A percentile compares a stretch with the other conserved stretches of the same genome.
Conservation (phyloP, 2,329 filamentous ascomycete species). For the Atkinsonella hypoxylon region DNA sequence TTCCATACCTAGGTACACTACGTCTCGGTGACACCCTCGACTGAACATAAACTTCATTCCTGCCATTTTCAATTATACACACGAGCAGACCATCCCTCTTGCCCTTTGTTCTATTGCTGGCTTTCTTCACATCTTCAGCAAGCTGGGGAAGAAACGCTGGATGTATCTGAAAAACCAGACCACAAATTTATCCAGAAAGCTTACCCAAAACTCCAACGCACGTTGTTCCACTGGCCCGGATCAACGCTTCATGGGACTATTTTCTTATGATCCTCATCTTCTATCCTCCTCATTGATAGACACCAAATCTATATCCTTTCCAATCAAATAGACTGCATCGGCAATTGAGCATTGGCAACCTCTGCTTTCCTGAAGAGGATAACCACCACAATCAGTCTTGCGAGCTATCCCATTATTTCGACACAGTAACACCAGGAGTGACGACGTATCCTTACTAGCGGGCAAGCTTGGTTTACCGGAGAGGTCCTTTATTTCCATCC, state of each 20-base stretch:
- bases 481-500: neutral
- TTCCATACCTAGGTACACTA: conserved; percentile 4
- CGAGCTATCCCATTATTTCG: too few relatives aligned
- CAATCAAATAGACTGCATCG: neutral
- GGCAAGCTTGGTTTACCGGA: neutral
- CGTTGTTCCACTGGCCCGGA: neutral
- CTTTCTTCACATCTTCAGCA: neutral
- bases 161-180: neutral
- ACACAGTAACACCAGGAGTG: too few relatives aligned
- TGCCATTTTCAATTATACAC: neutral
- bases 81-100: neutral
- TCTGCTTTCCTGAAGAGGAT: neutral
- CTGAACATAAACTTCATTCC: neutral
- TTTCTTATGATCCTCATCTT: neutral
- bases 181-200: neutral
- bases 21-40: conserved; percentile 1
- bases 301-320: neutral
- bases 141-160: neutral
- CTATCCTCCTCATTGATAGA: neutral
- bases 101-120: neutral
- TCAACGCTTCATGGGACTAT: neutral
- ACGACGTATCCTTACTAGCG: too few relatives aligned
- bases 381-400: too few relatives aligned
- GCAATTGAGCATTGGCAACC: neutral
- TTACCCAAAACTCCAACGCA: neutral